Conservation (phyloP, 192 early-diverging fungal species). For the Coemansia sp. region DNA sequence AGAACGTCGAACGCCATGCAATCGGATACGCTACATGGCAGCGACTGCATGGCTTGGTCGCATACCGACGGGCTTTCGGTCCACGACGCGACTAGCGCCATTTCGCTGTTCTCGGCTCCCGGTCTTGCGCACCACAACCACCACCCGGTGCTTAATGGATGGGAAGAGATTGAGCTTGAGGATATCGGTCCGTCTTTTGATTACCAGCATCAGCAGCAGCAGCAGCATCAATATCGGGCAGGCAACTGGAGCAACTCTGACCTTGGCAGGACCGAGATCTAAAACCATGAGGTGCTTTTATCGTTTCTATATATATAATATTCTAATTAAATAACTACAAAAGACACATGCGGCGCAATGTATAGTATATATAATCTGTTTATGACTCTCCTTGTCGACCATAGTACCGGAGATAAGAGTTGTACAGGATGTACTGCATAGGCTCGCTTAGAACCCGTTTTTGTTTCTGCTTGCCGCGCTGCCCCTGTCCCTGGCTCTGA, state of each 20-base stretch:
- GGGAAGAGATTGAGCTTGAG: constrained; percentile 43
- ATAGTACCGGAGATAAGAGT: constrained; percentile 53
- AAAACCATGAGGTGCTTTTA: background rate
- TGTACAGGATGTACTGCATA: constrained; percentile 55
- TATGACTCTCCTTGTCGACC: constrained; percentile 32
- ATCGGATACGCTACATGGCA: constrained; percentile 35
- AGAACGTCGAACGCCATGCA: constrained; percentile 47
- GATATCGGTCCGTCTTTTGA: constrained; percentile 12
- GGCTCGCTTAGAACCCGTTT: constrained; percentile 51
- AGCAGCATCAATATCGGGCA: background rate
- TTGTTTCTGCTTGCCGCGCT: constrained; percentile 19
- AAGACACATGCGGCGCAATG: constrained; percentile 4
- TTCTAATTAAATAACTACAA: constrained; percentile 1
- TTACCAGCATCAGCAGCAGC: background rate
- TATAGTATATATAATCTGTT: constrained; percentile 6
- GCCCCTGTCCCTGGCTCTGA: background rate
- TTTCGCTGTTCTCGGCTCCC: constrained; percentile 22
- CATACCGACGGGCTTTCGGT: constrained; percentile 36
- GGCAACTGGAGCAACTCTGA: background rate
- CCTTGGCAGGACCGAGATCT: background rate
- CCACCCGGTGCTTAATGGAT: constrained; percentile 37
- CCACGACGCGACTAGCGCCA: constrained; percentile 20
- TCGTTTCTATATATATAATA: too few species aligned
- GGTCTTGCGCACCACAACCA: constrained; percentile 3
- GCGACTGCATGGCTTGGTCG: constrained; percentile 45